Evolutionary conservation across 2,329 filamentous ascomycete genomes (phyloP).

Genomic region (Botrytis paeoniae): DNA sequence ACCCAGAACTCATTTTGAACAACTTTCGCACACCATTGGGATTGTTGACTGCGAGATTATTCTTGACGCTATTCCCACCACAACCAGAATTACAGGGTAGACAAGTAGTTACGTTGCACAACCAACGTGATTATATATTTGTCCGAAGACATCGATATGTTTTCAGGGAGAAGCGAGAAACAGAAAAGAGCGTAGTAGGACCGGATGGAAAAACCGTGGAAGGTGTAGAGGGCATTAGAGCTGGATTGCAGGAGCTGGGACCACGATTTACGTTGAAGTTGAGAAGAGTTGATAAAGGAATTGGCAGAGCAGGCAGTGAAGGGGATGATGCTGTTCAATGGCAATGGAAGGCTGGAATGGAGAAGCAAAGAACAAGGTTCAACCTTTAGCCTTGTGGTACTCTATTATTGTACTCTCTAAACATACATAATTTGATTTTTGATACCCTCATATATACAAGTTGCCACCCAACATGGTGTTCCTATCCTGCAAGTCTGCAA

Average conservation of each 20-base stretch:
- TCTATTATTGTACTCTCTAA: neutral
- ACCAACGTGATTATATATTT: conserved; percentile 96
- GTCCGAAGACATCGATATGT: conserved; percentile 86
- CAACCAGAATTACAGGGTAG: conserved; percentile 80
- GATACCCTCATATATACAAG: conserved; percentile 25
- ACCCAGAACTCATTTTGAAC: conserved; percentile 86
- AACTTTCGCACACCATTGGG: conserved; percentile 94
- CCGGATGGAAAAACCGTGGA: conserved; percentile 79
- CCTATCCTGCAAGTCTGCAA: too few relatives aligned
- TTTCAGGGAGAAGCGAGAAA: conserved; percentile 82
- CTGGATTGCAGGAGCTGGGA: conserved; percentile 87
- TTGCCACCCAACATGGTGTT: too few relatives aligned
- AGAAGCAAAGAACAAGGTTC: conserved; percentile 91
- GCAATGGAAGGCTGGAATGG: conserved; percentile 95
- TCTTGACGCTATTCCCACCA: conserved; percentile 75
- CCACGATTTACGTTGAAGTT: conserved; percentile 84
- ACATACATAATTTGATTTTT: conserved; percentile 31
- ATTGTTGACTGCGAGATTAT: conserved; percentile 79
- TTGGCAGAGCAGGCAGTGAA: conserved; percentile 65
- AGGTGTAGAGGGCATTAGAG: conserved; percentile 80
- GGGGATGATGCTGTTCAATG: conserved; percentile 56
- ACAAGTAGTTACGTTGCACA: conserved; percentile 89
- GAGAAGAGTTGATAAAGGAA: conserved; percentile 84
- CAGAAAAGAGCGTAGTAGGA: conserved; percentile 81
- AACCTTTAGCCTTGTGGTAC: conserved; percentile 62